Conservation (phyloP, 257 asterid genomes). For the Thymus mandschuricus region DNA sequence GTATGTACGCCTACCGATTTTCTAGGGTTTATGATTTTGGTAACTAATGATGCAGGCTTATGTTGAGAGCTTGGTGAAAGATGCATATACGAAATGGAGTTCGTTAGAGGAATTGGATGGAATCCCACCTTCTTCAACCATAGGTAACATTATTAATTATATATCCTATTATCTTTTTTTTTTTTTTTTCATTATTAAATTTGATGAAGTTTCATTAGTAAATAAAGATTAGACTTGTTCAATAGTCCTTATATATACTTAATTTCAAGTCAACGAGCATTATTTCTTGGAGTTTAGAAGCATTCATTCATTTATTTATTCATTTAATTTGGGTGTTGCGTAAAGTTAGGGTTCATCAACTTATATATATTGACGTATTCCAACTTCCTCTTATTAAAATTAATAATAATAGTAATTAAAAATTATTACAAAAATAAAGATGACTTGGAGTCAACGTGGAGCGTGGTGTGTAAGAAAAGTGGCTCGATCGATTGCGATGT, state of each 20-base stretch:
- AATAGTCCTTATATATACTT: not conserved
- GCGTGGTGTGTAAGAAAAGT: slow-evolving; percentile 6
- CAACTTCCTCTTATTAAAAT: not conserved
- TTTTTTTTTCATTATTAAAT: not conserved
- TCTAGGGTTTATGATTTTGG: no score
- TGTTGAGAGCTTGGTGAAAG: slow-evolving; percentile 48
- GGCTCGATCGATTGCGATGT: not conserved
- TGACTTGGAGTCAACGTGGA: not conserved
- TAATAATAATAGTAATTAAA: not conserved
- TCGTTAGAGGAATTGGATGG: slow-evolving; percentile 53
- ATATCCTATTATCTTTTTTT: no score
- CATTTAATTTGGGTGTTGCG: not conserved
- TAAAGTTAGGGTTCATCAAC: not conserved
- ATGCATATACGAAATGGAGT: slow-evolving; percentile 61
- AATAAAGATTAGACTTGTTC: not conserved
- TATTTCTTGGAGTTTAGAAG: not conserved
- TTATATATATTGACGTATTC: slow-evolving; percentile 11
- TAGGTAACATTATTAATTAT: slow-evolving; percentile 34
- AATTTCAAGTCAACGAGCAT: slow-evolving; percentile 9
- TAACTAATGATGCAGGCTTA: slow-evolving; percentile 31
- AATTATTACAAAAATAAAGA: not conserved
- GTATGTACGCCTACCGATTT: no score
- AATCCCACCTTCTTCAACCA: slow-evolving; percentile 43
- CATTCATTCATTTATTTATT: slow-evolving; percentile 4
- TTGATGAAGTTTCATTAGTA: not conserved